Percentiles rank a stretch among this genome's conserved stretches.
Evolutionary conservation across 768 basidiomycete genomes (phyloP).

Genomic region (Lentinula guzmanii): DNA sequence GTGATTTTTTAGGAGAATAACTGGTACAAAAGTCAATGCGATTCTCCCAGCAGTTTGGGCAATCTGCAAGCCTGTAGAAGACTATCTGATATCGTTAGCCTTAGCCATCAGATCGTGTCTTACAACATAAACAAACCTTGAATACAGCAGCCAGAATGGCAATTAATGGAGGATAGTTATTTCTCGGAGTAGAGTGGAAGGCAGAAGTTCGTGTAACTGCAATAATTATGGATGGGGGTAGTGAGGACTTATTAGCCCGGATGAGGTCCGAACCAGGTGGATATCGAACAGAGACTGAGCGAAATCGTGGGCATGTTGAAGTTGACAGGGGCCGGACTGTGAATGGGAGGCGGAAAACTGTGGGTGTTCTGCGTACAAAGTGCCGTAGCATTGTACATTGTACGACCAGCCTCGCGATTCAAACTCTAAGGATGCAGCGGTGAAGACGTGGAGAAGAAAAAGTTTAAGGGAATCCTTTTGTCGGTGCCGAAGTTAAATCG

Average conservation of each 20-base stretch:
- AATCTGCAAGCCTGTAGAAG: constrained; percentile 68
- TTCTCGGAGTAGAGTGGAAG: constrained; percentile 36
- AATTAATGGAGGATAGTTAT: constrained; percentile 34
- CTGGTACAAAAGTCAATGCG: constrained; percentile 68
- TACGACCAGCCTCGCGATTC: constrained; percentile 8
- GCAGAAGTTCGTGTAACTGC: constrained; percentile 8
- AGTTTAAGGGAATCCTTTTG: background rate
- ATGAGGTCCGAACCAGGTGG: constrained; percentile 11
- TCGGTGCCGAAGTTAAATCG: background rate
- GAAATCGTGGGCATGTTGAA: constrained; percentile 7
- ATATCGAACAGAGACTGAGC: constrained; percentile 9
- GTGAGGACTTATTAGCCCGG: constrained; percentile 8
- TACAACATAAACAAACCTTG: constrained; percentile 43
- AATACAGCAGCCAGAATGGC: constrained; percentile 55
- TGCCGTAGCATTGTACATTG: constrained; percentile 8
- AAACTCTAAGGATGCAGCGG: background rate
- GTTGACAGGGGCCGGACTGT: constrained; percentile 11
- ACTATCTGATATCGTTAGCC: constrained; percentile 32
- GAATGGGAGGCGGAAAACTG: background rate
- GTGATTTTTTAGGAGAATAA: constrained; percentile 56
- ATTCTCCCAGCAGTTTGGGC: constrained; percentile 66
- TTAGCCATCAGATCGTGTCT: background rate
- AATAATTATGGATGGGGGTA: background rate
- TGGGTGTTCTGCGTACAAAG: background rate
- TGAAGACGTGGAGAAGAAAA: background rate